Conservation (phyloP, 768 basidiomycete genomes). For the Kwoniella europaea region DNA sequence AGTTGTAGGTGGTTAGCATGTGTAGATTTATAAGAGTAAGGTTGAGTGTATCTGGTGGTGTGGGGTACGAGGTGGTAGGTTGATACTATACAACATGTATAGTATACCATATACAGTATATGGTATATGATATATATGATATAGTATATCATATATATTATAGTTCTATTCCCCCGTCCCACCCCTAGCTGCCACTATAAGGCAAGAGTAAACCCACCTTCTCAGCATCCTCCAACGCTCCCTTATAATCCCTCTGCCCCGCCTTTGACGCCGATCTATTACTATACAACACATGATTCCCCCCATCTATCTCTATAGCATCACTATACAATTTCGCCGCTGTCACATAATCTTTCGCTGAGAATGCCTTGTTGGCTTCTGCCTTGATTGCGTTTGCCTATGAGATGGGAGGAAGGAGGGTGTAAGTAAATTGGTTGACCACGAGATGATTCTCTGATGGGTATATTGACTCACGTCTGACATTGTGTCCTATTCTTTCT, state of each 20-base stretch:
- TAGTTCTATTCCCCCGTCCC: not conserved
- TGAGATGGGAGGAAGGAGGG: not conserved
- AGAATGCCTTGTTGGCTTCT: slow-evolving; percentile 92
- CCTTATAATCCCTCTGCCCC: slow-evolving; percentile 78
- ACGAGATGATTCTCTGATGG: not conserved
- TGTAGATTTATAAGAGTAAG: too few species aligned
- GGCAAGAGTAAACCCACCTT: slow-evolving; percentile 66
- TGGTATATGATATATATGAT: not conserved
- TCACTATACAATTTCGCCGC: slow-evolving; percentile 64
- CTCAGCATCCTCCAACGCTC: slow-evolving; percentile 85
- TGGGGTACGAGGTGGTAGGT: too few species aligned
- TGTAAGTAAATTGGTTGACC: not conserved
- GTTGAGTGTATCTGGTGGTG: too few species aligned
- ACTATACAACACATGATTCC: slow-evolving; percentile 87
- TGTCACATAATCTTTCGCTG: slow-evolving; percentile 86
- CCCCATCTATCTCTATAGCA: slow-evolving; percentile 79
- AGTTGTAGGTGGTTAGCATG: not conserved
- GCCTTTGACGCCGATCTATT: slow-evolving; percentile 89
- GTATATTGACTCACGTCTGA: slow-evolving; percentile 39
- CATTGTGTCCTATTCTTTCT: slow-evolving; percentile 24
- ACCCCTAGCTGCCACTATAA: not conserved
- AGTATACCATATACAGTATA: too few species aligned
- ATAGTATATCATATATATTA: not conserved
- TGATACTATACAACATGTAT: not conserved
- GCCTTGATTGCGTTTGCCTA: slow-evolving; percentile 76